phyloP scores from a whole-genome alignment of 1,139 yeast species.

The Hyphopichia pseudoburtonii region DNA sequence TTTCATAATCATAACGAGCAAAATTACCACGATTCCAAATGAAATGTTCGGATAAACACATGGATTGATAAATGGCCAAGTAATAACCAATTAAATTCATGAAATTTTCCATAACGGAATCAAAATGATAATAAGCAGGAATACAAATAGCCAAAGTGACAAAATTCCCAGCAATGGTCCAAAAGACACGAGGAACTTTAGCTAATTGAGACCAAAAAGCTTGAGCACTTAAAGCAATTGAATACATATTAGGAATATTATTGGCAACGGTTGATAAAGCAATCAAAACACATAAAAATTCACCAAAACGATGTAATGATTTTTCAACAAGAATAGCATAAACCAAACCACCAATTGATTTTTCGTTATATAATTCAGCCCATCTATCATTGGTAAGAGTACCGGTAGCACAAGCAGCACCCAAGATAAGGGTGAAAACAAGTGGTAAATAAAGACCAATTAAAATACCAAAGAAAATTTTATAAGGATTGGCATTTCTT shows the following conservation, averaged over 20 bases:
- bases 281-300: slow-evolving; percentile 80
- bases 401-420: slow-evolving; percentile 86
- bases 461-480: slow-evolving; percentile 63
- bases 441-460: slow-evolving; percentile 68
- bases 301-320: slow-evolving; percentile 85
- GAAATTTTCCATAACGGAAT: slow-evolving; percentile 72
- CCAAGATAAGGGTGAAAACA: slow-evolving; percentile 71
- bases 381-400: slow-evolving; percentile 45
- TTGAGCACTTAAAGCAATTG: slow-evolving; percentile 82
- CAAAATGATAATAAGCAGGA: slow-evolving; percentile 79
- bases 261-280: slow-evolving; percentile 86
- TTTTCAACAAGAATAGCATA: slow-evolving; percentile 74
- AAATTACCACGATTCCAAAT: slow-evolving; percentile 64
- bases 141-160: slow-evolving; percentile 82
- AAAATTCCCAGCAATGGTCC: slow-evolving; percentile 78
- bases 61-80: slow-evolving; percentile 79
- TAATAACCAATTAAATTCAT: slow-evolving; percentile 91
- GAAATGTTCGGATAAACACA: slow-evolving; percentile 75
- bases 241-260: slow-evolving; percentile 91
- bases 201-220: slow-evolving; percentile 73
- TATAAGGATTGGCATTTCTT: slow-evolving; percentile 54
- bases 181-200: slow-evolving; percentile 73
- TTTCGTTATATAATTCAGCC: slow-evolving; percentile 49
- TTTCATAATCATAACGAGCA: slow-evolving; percentile 59
- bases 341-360: slow-evolving; percentile 79